Conservation (phyloP, 768 basidiomycete species). For the Leccinum obscurum region DNA sequence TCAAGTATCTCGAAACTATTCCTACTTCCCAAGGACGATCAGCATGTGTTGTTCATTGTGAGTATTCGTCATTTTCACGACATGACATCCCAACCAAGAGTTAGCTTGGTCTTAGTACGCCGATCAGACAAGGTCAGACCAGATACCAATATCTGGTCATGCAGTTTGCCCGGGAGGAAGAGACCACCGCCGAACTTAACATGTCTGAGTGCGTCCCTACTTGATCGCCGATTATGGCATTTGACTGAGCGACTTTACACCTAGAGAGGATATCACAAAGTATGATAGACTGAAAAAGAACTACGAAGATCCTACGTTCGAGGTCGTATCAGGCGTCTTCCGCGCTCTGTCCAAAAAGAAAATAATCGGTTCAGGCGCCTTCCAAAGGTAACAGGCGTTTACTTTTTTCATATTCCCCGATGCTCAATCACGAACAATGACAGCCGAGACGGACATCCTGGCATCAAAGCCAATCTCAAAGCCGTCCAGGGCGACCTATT, state of each 20-base stretch:
- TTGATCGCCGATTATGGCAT: not conserved
- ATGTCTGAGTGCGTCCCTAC: slow-evolving; percentile 73
- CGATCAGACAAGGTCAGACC: slow-evolving; percentile 97
- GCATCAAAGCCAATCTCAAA: slow-evolving; percentile 98
- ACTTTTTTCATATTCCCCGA: not conserved
- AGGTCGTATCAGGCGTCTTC: slow-evolving; percentile 93
- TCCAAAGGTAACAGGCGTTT: slow-evolving; percentile 65
- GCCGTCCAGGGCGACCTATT: slow-evolving; percentile 96
- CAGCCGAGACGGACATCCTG: slow-evolving; percentile 86
- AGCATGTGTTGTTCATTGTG: slow-evolving; percentile 93
- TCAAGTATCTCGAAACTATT: slow-evolving; percentile 85
- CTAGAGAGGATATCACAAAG: slow-evolving; percentile 72
- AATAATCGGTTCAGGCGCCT: slow-evolving; percentile 82
- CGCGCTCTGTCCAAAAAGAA: slow-evolving; percentile 89
- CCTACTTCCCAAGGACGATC: slow-evolving; percentile 94
- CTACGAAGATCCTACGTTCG: slow-evolving; percentile 94
- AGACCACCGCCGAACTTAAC: slow-evolving; percentile 93
- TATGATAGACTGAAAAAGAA: slow-evolving; percentile 87
- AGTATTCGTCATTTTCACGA: slow-evolving; percentile 29
- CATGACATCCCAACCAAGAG: slow-evolving; percentile 7
- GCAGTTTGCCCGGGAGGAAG: slow-evolving; percentile 97
- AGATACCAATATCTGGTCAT: slow-evolving; percentile 97
- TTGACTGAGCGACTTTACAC: not conserved
- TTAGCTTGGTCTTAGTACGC: slow-evolving; percentile 86
- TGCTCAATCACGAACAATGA: slow-evolving; percentile 1